These are phyloP conservation scores for Dryadomyces quercus-mongolicae DNA, from an alignment of 2,329 filamentous ascomycete genomes.

Conservation along the genomic window DNA sequence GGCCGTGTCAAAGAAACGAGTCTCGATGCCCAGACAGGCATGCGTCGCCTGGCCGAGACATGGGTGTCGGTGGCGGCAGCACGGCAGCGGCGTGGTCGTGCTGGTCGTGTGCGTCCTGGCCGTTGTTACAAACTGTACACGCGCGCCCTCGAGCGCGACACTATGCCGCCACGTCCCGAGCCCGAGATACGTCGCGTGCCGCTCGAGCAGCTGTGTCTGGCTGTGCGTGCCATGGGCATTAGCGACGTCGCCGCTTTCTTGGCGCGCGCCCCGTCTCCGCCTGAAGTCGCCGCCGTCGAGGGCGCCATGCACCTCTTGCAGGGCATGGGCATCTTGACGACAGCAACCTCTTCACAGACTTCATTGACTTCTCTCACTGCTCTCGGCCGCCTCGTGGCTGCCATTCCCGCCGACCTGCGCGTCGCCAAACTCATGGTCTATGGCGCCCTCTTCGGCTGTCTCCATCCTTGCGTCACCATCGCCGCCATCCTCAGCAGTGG, in stretches of 20 bases:
- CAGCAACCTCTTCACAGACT: constrained; percentile 34
- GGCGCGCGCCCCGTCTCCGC: constrained; percentile 76
- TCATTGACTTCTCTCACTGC: constrained; percentile 49
- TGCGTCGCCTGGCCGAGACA: constrained; percentile 86
- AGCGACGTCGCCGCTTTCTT: constrained; percentile 72
- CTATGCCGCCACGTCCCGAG: constrained; percentile 78
- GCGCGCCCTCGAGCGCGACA: constrained; percentile 58
- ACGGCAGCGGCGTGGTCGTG: constrained; percentile 86
- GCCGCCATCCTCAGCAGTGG: constrained; percentile 79
- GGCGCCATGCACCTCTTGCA: constrained; percentile 68
- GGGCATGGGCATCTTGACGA: constrained; percentile 76
- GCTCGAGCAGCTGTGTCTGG: constrained; percentile 85
- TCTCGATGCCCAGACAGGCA: constrained; percentile 83
- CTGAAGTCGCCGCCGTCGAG: constrained; percentile 73
- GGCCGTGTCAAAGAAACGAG: constrained; percentile 94
- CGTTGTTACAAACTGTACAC: constrained; percentile 95
- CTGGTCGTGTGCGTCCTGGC: constrained; percentile 82
- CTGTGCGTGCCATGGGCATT: constrained; percentile 90
- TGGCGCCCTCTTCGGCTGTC: constrained; percentile 82
- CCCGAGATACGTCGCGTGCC: constrained; percentile 91
- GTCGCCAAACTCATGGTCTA: constrained; percentile 94
- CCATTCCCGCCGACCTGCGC: constrained; percentile 86
- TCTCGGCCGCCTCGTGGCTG: constrained; percentile 81
- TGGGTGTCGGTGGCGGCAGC: constrained; percentile 92
- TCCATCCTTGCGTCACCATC: constrained; percentile 79